Evolutionary conservation across 352 stramenopile species (phyloP), one percentile per base, ranked within the genome.

Genomic region (Phytophthora parvispora): DNA sequence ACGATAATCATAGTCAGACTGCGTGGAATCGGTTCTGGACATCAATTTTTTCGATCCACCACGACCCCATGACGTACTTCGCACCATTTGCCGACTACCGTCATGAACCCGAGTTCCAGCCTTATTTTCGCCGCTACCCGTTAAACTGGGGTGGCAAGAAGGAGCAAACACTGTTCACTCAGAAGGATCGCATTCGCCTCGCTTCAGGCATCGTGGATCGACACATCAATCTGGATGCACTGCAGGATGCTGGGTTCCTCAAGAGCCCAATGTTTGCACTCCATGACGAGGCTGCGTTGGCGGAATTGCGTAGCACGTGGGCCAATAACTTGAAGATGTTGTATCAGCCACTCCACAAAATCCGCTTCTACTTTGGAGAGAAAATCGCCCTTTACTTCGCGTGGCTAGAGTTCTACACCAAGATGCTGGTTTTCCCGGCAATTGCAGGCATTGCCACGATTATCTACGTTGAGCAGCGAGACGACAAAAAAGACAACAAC

Each of bases 361-460:
- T 98, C 48, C 85, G 86, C 15, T 84, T 80, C 57, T 98, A 98
- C 73, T 97, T 96, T 72, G 92, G 92, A 32, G 90, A 97, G 55
- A 91, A 93, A 50, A 83, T 96, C 10, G 90, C 86, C 18, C 86
- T 97, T 5, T 98, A 98, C 69, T 98, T 98, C 66, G 91, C 89
- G 10, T 98, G 89, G 81, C 83, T 98, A 20, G 90, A 89, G 16
- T 97, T 96, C 57, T 97, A 97, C 82, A 97, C 92, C 4, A 94
- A 94, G 74, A 94, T 95, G 86, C 69, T 98, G 9, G 34, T 97
- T 1, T 81, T 96, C 52, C 88, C 92, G 22, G 77, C 87, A 0
- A 80, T 95, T 15, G 69, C 84, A 4, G 92, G 92, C 1, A 78
- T 97, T 45, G 80, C 92, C 28, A 90, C 94, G 18, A 94, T 82